A percentile compares a stretch with the other conserved stretches of the same genome.
Evolutionary conservation across 441 rosid genomes (phyloP).

Genomic region (Populus hybrid): DNA sequence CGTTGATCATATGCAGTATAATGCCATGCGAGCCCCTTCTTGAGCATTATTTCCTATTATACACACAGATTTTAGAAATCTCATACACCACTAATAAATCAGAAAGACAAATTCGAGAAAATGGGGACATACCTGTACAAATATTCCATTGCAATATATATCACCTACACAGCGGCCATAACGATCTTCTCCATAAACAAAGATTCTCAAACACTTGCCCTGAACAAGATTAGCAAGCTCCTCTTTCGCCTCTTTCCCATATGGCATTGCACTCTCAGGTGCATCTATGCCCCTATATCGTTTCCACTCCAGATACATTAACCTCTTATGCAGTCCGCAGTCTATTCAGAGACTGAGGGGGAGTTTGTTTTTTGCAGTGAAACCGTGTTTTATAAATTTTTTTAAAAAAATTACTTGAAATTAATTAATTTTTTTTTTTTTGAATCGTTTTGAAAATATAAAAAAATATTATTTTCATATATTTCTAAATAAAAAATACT

Average conservation of each 20-base stretch:
- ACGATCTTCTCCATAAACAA: conserved; percentile 14
- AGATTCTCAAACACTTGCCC: conserved; percentile 53
- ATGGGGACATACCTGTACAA: conserved; percentile 39
- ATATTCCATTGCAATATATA: conserved; percentile 60
- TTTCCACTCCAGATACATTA: conserved; percentile 9
- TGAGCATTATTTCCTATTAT: conserved; percentile 64
- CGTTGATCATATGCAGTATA: conserved; percentile 61
- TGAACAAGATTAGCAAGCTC: conserved; percentile 57
- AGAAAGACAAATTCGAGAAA: background rate
- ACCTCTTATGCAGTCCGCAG: background rate
- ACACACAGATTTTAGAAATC: background rate
- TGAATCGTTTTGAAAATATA: no score
- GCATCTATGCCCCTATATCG: conserved; percentile 72
- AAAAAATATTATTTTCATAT: no score
- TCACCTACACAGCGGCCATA: conserved; percentile 73
- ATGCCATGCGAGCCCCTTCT: conserved; percentile 86
- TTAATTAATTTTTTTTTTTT: no score
- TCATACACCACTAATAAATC: background rate
- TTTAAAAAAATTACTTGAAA: no score
- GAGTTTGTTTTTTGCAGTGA: no score
- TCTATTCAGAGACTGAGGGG: background rate
- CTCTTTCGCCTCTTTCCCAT: conserved; percentile 63
- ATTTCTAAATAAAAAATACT: no score
- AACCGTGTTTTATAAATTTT: no score
- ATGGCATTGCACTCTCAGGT: conserved; percentile 73